phyloP scores from a whole-genome alignment of 2,329 filamentous ascomycete genomes.

The Chrysoporthe austroafricana region DNA sequence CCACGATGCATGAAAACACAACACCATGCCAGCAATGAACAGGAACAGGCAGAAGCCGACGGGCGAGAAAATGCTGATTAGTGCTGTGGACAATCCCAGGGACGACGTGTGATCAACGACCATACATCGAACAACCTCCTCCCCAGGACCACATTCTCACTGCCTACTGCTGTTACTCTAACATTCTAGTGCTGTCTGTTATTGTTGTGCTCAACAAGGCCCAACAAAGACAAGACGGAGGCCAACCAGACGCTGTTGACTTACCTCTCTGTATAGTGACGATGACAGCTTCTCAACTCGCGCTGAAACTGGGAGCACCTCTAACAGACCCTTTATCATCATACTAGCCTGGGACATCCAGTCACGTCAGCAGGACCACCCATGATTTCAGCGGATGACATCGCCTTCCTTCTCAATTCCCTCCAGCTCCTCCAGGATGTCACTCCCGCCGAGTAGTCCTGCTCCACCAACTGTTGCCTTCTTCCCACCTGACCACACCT shows the following conservation, averaged over 20 bases:
- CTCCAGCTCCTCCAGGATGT: conserved; percentile 81
- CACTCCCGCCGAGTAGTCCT: conserved; percentile 77
- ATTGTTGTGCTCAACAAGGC: conserved; percentile 3
- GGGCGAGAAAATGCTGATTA: conserved; percentile 27
- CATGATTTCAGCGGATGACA: conserved; percentile 64
- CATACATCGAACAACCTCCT: conserved; percentile 17
- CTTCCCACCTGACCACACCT: conserved; percentile 78
- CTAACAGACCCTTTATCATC: not conserved
- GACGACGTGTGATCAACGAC: conserved; percentile 9
- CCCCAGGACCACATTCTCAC: conserved; percentile 24
- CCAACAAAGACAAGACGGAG: not conserved
- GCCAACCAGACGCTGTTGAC: conserved; percentile 23
- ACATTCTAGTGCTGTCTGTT: conserved; percentile 25
- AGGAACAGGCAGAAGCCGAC: not conserved
- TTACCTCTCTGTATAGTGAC: conserved; percentile 23
- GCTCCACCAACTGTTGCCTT: conserved; percentile 56
- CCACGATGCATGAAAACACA: not conserved
- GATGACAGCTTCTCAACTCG: conserved; percentile 39
- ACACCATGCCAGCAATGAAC: not conserved
- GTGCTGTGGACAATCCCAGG: conserved; percentile 25
- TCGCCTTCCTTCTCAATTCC: conserved; percentile 77
- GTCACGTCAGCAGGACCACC: not conserved
- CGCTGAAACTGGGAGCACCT: not conserved
- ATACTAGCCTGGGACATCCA: not conserved
- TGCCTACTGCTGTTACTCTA: conserved; percentile 11